phyloP scores from a whole-genome alignment of 2,329 filamentous ascomycete species.

The Penicillium sp. region DNA sequence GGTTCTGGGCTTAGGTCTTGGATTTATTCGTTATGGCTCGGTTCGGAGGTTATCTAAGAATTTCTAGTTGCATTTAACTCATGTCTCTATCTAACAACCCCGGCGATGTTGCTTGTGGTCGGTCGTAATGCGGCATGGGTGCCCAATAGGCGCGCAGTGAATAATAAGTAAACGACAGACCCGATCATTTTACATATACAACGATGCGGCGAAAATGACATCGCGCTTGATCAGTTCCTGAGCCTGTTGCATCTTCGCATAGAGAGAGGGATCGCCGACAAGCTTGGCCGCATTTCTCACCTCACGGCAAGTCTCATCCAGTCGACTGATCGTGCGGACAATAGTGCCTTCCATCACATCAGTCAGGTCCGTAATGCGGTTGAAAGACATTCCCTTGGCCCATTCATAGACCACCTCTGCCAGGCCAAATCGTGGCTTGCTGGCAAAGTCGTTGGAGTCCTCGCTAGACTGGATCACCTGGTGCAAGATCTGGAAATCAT shows the following conservation, averaged over 20 bases:
- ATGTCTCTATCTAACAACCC: not conserved
- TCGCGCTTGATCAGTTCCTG: constrained; percentile 98
- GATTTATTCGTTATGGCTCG: too few relatives aligned
- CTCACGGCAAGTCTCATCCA: constrained; percentile 96
- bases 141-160: constrained; percentile 6
- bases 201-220: constrained; percentile 84
- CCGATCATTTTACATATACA: constrained; percentile 70
- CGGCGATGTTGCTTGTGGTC: not conserved
- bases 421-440: constrained; percentile 83
- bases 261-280: constrained; percentile 90
- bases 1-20: not conserved
- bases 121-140: not conserved
- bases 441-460: constrained; percentile 90
- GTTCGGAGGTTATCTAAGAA: too few relatives aligned
- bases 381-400: constrained; percentile 97
- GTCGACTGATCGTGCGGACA: constrained; percentile 86
- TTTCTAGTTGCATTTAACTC: not conserved
- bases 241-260: constrained; percentile 94
- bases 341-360: constrained; percentile 98
- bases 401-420: constrained; percentile 99
- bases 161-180: not conserved
- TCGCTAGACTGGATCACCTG: constrained; percentile 91
- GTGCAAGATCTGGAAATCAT: constrained; percentile 82
- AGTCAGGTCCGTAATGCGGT: constrained; percentile 93
- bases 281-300: constrained; percentile 96